phyloP scores from a whole-genome alignment of 129 eudicot species.

The Flaveria brownii region DNA sequence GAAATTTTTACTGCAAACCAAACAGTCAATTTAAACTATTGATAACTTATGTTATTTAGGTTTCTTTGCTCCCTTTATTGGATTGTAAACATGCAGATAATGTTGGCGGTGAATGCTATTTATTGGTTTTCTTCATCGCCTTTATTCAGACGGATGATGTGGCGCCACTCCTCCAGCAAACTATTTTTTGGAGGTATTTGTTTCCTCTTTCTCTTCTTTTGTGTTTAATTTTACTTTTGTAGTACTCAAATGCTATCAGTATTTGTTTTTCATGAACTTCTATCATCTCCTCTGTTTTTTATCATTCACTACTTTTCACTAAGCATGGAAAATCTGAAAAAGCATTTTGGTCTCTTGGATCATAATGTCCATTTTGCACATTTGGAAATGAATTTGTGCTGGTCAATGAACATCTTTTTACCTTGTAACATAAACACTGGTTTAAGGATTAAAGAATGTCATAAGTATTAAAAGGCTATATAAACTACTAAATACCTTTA shows the following conservation, averaged over 20 bases:
- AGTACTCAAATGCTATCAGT: not conserved
- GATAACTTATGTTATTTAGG: not conserved
- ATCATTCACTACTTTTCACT: not conserved
- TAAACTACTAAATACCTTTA: not conserved
- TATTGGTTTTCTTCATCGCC: constrained; percentile 26
- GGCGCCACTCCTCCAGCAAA: constrained; percentile 46
- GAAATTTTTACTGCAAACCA: not conserved
- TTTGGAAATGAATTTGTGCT: too few species aligned
- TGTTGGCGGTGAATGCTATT: constrained; percentile 27
- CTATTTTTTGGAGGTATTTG: constrained; percentile 66
- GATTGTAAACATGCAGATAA: constrained; percentile 12
- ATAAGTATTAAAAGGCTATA: not conserved
- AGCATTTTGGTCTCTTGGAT: not conserved
- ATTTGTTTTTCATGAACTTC: not conserved
- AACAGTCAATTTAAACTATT: not conserved
- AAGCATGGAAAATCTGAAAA: too few species aligned
- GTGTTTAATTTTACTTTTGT: not conserved
- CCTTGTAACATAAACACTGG: too few species aligned
- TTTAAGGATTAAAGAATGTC: not conserved
- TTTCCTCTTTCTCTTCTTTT: constrained; percentile 11
- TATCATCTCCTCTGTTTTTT: not conserved
- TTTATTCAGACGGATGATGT: constrained; percentile 34
- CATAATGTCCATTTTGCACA: too few species aligned
- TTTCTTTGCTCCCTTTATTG: not conserved
- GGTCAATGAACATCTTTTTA: too few species aligned